Evolutionary conservation across 768 basidiomycete species (phyloP), one percentile per base, ranked within the genome.

Genomic region (Tremella fuciformis): DNA sequence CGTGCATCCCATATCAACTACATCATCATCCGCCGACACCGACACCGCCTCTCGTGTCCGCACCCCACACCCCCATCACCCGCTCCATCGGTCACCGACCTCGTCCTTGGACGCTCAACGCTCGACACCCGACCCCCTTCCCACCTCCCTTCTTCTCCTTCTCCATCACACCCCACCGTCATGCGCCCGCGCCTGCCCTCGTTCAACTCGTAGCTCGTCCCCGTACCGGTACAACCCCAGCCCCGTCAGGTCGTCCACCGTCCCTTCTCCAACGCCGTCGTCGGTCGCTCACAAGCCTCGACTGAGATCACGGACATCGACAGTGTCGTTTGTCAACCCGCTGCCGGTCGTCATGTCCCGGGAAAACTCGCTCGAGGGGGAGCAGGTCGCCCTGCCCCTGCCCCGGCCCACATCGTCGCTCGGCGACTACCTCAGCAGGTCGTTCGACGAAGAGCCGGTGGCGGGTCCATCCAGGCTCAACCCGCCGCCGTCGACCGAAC

Each of bases 331-430:
- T 11, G 51, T 50, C 9, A 68, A 62, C 19, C 63, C 67, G 9
- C 37, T 73, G 21, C 58, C 71, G 0, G 53, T 64, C 13, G 64
- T 73, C 54, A 67, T 73, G 64, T 73, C 71, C n/a, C 56, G 71
- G 6, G 69, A 73, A 15, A 70, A 68, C 48, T 70, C 71, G 8
- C 24, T 55, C 2, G 71, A 73, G 21, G 60, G 67, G 16, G 22
- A 57, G 19, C 13, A n/a, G 53, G 42, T 11, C 37, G 2, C 38
- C 22, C 38, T 21, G 11, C 8, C 13, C 46, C 8, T 19, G 22
- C 39, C 15, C 11, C 34, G 21, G 48, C 38, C 21, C 19, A 39
- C 15, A 13, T 34, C n/a, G 18, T 29, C 44, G 13, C 19, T 57
- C 29, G 42, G 42, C 22, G 42, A 46, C 29, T 46, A 13, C 19